Conservation (phyloP, 108 stramenopile genomes). For the Parmales sp. region DNA sequence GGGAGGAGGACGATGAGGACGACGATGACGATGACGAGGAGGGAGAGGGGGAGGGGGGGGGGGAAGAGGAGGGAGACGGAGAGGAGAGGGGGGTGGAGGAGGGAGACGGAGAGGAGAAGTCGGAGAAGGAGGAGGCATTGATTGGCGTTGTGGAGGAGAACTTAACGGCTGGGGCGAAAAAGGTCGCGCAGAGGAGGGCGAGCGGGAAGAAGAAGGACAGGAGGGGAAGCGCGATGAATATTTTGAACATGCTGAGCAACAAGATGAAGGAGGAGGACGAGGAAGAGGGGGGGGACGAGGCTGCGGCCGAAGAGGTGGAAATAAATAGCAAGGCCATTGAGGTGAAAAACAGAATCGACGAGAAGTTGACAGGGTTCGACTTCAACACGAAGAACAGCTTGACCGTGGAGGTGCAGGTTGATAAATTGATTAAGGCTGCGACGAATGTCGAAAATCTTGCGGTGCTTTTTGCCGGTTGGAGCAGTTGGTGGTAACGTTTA, state of each 20-base stretch:
- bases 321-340: background rate
- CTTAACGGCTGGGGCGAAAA: background rate
- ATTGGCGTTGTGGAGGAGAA: too few species aligned
- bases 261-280: background rate
- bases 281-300: background rate
- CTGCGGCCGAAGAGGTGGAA: background rate
- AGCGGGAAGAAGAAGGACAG: background rate
- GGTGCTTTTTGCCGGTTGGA: constrained; percentile 94
- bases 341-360: constrained; percentile 78
- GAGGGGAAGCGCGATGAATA: background rate
- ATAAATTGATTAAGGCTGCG: constrained; percentile 86
- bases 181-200: background rate
- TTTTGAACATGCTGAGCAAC: background rate
- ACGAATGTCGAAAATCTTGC: constrained; percentile 90
- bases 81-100: background rate
- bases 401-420: constrained; percentile 88
- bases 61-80: constrained; percentile 14
- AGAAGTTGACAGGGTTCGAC: constrained; percentile 93
- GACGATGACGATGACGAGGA: constrained; percentile 17
- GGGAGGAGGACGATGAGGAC: background rate
- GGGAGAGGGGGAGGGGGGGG: constrained; percentile 33
- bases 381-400: constrained; percentile 64
- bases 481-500: constrained; percentile 81
- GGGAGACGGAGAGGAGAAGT: background rate
- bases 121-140: background rate